These are phyloP conservation scores for Neonectria faginata DNA, from an alignment of 2,329 filamentous ascomycete species.

Conservation along the genomic window DNA sequence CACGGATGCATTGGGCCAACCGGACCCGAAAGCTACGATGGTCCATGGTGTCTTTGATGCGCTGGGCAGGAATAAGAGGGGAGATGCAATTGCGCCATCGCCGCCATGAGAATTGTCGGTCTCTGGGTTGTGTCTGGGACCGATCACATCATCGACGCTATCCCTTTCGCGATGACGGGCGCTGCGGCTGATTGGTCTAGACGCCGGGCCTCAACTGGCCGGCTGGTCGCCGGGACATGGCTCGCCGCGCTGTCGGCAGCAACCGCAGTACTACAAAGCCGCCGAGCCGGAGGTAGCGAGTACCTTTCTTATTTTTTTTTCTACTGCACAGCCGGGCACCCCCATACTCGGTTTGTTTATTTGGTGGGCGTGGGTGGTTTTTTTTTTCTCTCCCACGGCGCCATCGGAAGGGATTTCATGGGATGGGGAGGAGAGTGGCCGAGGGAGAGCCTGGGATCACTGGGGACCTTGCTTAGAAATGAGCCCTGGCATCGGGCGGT, in stretches of 20 bases:
- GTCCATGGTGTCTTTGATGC: conserved; percentile 37
- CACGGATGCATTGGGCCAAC: conserved; percentile 37
- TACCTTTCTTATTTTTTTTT: conserved; percentile 26
- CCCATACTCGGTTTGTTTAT: conserved; percentile 9
- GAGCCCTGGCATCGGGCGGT: conserved; percentile 12
- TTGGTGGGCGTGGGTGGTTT: conserved; percentile 16
- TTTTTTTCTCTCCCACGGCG: conserved; percentile 19
- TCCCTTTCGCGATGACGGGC: conserved; percentile 58
- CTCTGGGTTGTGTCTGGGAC: conserved; percentile 50
- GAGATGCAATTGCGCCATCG: conserved; percentile 53
- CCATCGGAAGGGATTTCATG: conserved; percentile 13
- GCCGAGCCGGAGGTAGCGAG: conserved; percentile 45
- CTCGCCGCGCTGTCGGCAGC: conserved; percentile 39
- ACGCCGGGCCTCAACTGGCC: conserved; percentile 36
- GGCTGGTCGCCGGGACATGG: conserved; percentile 42
- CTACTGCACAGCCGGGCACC: conserved; percentile 8
- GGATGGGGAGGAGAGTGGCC: conserved; percentile 9
- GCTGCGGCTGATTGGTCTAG: conserved; percentile 52
- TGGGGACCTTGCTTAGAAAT: conserved; percentile 31
- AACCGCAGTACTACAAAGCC: conserved; percentile 38
- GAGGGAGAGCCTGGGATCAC: conserved; percentile 8
- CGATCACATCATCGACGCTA: conserved; percentile 67
- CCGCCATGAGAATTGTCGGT: conserved; percentile 46
- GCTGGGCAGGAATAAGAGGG: conserved; percentile 43
- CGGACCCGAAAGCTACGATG: conserved; percentile 32